Evolutionary conservation across 2,329 filamentous ascomycete genomes (phyloP).

Genomic region (Juglanconis juglandina): DNA sequence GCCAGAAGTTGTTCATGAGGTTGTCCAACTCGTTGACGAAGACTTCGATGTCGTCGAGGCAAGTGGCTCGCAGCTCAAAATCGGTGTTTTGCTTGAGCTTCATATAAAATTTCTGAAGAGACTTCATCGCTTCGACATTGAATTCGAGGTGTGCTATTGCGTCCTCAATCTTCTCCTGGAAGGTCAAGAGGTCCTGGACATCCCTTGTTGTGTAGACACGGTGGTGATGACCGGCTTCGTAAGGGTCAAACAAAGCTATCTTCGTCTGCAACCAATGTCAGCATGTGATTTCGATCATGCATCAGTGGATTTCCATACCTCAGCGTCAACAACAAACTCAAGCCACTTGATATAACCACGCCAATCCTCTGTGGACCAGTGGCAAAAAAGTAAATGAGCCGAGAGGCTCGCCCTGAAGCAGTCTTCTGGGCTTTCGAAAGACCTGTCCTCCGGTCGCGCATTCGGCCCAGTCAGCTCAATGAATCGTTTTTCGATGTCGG

Average conservation of each 20-base stretch:
- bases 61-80: conserved; percentile 22
- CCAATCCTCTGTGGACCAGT: conserved; percentile 41
- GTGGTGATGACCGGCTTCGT: conserved; percentile 16
- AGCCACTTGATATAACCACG: conserved; percentile 37
- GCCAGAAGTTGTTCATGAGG: conserved; percentile 32
- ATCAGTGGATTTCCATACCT: not conserved
- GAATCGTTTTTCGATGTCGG: conserved; percentile 26
- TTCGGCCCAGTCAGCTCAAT: conserved; percentile 30
- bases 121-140: conserved; percentile 34
- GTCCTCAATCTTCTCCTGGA: conserved; percentile 35
- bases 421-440: conserved; percentile 29
- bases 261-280: conserved; percentile 1
- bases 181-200: conserved; percentile 34
- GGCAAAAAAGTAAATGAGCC: conserved; percentile 34
- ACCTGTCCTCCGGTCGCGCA: conserved; percentile 29
- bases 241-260: conserved; percentile 22
- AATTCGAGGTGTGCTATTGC: conserved; percentile 33
- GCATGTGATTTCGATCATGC: not conserved
- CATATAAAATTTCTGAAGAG: conserved; percentile 28
- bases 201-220: conserved; percentile 24
- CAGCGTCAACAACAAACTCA: conserved; percentile 26
- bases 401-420: conserved; percentile 34
- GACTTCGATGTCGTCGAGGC: conserved; percentile 22
- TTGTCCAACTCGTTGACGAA: conserved; percentile 29
- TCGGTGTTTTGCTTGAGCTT: conserved; percentile 20